Percentiles rank a stretch among this genome's conserved stretches.
Evolutionary conservation across 768 basidiomycete species (phyloP).

Genomic region (Amanita fuliginea): DNA sequence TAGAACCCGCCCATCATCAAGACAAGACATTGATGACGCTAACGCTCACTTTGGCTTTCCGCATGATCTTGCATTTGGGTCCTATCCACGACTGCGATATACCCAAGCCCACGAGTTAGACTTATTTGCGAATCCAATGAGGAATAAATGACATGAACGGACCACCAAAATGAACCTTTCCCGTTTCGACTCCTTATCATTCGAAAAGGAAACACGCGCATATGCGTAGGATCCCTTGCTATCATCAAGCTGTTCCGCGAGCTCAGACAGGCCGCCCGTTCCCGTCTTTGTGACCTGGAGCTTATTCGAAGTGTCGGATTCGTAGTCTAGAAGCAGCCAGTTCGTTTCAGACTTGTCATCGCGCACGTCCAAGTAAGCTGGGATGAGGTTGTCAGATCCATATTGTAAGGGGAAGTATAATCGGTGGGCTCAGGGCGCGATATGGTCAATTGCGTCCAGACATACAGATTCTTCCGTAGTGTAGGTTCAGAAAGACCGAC

Average conservation of each 20-base stretch:
- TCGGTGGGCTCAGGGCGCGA: neutral
- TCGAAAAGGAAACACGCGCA: slow-evolving; percentile 72
- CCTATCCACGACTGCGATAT: slow-evolving; percentile 63
- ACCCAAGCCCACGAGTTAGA: slow-evolving; percentile 11
- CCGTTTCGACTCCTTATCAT: slow-evolving; percentile 76
- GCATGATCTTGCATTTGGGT: slow-evolving; percentile 75
- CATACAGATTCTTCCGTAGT: neutral
- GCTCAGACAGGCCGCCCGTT: slow-evolving; percentile 67
- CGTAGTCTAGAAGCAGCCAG: slow-evolving; percentile 88
- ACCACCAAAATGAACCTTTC: slow-evolving; percentile 84
- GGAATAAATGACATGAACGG: slow-evolving; percentile 12
- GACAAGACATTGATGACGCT: slow-evolving; percentile 2
- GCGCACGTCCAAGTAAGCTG: slow-evolving; percentile 85
- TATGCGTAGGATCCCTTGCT: slow-evolving; percentile 77
- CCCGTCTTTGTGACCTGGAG: slow-evolving; percentile 72
- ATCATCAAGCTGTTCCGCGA: slow-evolving; percentile 60
- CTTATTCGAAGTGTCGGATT: slow-evolving; percentile 74
- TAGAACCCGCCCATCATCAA: slow-evolving; percentile 16
- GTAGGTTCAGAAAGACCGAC: slow-evolving; percentile 25
- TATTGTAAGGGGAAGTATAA: neutral
- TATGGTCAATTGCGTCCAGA: neutral
- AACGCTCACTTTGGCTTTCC: slow-evolving; percentile 71
- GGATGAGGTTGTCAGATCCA: slow-evolving; percentile 14
- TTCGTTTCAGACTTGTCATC: slow-evolving; percentile 78
- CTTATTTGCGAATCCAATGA: slow-evolving; percentile 13